phyloP scores from a whole-genome alignment of 352 stramenopile species.

The Pythium folliculosum region DNA sequence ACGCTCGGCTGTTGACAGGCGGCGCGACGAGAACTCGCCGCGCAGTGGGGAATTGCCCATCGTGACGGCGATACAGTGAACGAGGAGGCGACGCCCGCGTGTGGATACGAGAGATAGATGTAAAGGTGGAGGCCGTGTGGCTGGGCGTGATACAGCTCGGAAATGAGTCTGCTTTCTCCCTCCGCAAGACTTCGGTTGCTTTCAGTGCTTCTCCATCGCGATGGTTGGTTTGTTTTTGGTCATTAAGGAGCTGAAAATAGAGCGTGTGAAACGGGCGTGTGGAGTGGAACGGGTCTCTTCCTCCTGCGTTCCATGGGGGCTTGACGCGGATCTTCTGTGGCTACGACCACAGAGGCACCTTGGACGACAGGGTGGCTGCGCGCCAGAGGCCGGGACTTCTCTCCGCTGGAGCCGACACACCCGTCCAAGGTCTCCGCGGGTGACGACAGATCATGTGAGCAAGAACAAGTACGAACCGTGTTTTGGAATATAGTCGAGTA shows the following conservation, averaged over 20 bases:
- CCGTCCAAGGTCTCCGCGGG: no score
- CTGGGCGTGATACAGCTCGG: not conserved
- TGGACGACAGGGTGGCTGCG: no score
- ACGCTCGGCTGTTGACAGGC: conserved; percentile 53
- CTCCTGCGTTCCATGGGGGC: no score
- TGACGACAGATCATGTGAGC: no score
- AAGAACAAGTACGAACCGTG: no score
- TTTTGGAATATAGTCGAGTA: no score
- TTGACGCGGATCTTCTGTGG: no score
- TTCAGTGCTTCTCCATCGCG: not conserved
- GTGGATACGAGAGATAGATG: no score
- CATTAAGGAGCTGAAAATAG: not conserved
- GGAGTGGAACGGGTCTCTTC: not conserved
- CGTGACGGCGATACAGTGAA: not conserved
- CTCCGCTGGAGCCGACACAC: no score
- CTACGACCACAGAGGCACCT: no score
- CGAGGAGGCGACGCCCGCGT: no score
- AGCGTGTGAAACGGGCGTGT: not conserved
- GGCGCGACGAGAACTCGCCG: conserved; percentile 53
- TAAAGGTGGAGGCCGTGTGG: not conserved
- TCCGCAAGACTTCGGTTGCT: not conserved
- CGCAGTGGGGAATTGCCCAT: conserved; percentile 73
- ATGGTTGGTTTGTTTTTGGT: not conserved
- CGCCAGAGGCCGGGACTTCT: no score
- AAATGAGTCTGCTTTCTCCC: not conserved